Base-by-base conservation (phyloP, 805 yeast genomes). In the Metschnikowia corniflorae region DNA sequence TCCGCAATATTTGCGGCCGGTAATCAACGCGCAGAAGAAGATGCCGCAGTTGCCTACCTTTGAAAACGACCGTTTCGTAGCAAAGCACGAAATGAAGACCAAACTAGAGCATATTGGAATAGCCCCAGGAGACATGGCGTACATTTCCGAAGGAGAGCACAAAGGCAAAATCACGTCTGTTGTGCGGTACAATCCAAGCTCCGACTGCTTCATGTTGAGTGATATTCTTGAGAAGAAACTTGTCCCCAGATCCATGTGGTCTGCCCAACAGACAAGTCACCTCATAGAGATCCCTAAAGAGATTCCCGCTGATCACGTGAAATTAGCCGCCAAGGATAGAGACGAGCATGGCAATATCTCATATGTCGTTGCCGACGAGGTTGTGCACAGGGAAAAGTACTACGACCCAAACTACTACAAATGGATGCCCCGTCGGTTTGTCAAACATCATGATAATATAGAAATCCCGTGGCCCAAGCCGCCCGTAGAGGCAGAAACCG, bases 391-490 rank as follows among this genome's bases (percentile, higher is more conserved):
- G 34, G 95, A 86, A 16, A 62, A 68, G 33, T 82, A 83, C 55
- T 91, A 75, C 58, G 95, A 88, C 54, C 77, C 75, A 29, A 77
- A 82, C 47, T 80, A 82, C 60, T 81, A 80, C 55, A 70, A 70
- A 51, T 75, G 82, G 71, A 63, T 86, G 67, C 95, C 95, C 20
- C 77, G 76, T 41, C 77, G 97, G 60, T 76, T 78, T 49, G 86
- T 89, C 17, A 75, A 74, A 45, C 80, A 84, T 48, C 80, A 82
- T 50, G 77, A 74, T 27, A 73, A 78, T 35, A 65, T 86, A 35
- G 75, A 79, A 16, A 80, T 89, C 33, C 97, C 97, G 36, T 91
- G 95, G 95, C 96, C 96, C 25, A 73, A 76, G 49, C 89, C 93
- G 2, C 61, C 66, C 13, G 42, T 44, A 22, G 78, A 70, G 20